These are phyloP conservation scores for Heracleum sosnowskyi DNA, from an alignment of 129 eudicot genomes.

Conservation along the genomic window DNA sequence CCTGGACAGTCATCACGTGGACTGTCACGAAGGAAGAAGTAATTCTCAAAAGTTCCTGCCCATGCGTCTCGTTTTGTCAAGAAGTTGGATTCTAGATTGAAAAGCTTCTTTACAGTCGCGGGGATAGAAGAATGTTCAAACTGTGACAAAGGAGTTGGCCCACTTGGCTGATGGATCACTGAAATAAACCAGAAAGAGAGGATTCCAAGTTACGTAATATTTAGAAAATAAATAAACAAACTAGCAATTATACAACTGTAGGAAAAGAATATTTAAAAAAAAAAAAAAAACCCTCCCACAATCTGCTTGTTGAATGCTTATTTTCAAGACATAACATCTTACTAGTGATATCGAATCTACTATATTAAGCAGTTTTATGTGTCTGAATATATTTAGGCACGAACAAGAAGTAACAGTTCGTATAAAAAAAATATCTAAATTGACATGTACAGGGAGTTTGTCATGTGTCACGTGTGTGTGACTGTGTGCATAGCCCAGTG, in stretches of 20 bases:
- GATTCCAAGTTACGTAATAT: not conserved
- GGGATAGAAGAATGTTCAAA: constrained; percentile 89
- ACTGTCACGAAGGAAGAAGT: constrained; percentile 53
- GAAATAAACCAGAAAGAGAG: constrained; percentile 18
- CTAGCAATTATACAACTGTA: not conserved
- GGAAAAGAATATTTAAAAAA: too few species aligned
- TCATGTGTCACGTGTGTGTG: not conserved
- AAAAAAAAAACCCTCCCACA: not conserved
- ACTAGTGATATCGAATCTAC: not conserved
- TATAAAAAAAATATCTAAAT: not conserved
- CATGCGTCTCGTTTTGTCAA: constrained; percentile 90
- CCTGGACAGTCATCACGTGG: constrained; percentile 97
- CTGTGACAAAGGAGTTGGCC: constrained; percentile 75
- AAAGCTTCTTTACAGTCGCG: constrained; percentile 88
- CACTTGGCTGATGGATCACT: constrained; percentile 79
- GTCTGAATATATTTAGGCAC: not conserved
- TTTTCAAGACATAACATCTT: not conserved
- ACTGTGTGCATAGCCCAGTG: not conserved
- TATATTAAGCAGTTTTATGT: not conserved
- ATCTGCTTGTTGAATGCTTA: not conserved
- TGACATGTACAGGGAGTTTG: not conserved
- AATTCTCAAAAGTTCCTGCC: constrained; percentile 93
- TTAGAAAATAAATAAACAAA: not conserved
- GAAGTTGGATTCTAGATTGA: constrained; percentile 69
- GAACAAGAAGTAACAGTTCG: not conserved